phyloP scores from a whole-genome alignment of 202 grass and related monocot species.

The Cymbopogon flexuosus region DNA sequence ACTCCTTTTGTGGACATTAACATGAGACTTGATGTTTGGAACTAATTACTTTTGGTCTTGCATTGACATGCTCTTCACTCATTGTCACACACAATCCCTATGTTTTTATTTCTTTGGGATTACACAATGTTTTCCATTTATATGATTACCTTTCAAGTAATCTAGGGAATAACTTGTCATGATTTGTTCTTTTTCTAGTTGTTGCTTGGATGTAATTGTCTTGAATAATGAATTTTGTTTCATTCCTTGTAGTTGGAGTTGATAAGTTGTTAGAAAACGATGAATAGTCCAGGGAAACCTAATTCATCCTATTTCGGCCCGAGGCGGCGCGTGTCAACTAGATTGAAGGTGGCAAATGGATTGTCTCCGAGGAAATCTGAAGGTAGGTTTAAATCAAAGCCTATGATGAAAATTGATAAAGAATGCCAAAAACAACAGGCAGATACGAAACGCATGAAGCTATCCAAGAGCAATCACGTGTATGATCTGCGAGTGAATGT shows the following conservation, averaged over 20 bases:
- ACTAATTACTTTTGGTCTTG: not conserved
- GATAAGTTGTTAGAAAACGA: not conserved
- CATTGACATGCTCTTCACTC: not conserved
- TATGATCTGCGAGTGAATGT: not conserved
- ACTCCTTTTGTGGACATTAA: not conserved
- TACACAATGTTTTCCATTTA: not conserved
- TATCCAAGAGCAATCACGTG: not conserved
- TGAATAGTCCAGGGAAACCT: not conserved
- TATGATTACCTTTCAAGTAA: not conserved
- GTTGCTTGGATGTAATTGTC: not conserved
- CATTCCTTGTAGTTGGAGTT: not conserved
- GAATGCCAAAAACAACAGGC: not conserved
- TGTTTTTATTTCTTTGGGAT: not conserved
- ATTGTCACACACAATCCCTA: not conserved
- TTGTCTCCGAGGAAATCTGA: not conserved
- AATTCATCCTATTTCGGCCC: not conserved
- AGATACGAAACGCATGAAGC: not conserved
- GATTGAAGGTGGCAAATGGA: not conserved
- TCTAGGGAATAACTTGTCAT: not conserved
- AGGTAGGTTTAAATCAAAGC: not conserved
- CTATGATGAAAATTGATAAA: not conserved
- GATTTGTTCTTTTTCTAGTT: not conserved
- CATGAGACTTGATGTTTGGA: not conserved
- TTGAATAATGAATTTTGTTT: not conserved
- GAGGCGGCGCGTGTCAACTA: not conserved